phyloP scores from a whole-genome alignment of 2,329 filamentous ascomycete species.

The Sclerotinia sclerotiorum region DNA sequence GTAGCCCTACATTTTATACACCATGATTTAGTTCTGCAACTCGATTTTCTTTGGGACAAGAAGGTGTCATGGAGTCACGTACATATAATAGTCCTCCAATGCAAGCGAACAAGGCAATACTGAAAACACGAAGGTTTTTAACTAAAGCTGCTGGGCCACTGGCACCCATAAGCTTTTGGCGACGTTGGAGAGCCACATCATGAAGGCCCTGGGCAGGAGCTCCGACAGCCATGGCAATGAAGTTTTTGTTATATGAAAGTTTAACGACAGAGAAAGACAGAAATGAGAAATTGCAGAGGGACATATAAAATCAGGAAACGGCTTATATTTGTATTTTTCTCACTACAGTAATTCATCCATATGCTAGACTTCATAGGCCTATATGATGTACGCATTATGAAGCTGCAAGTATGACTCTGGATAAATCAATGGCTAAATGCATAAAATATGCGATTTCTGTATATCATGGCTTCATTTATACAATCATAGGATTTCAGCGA shows the following conservation, averaged over 20 bases:
- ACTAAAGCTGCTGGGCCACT: slow-evolving; percentile 53
- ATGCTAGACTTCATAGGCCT: not conserved
- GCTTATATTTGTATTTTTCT: not conserved
- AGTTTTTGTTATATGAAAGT: not conserved
- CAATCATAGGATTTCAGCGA: not conserved
- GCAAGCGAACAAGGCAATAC: slow-evolving; percentile 61
- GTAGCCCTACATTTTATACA: slow-evolving; percentile 49
- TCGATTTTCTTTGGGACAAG: not conserved
- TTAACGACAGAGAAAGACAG: not conserved
- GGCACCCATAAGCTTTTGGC: slow-evolving; percentile 54
- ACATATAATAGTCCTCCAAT: slow-evolving; percentile 57
- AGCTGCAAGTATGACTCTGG: not conserved
- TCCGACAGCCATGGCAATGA: slow-evolving; percentile 16
- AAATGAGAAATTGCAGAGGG: not conserved
- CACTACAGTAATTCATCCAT: not conserved
- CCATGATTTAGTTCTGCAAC: not conserved
- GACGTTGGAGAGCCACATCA: slow-evolving; percentile 53
- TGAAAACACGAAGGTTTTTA: slow-evolving; percentile 60
- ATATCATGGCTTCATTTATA: not conserved
- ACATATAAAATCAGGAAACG: not conserved
- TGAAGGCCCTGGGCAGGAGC: slow-evolving; percentile 41
- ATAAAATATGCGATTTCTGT: not conserved
- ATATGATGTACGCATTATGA: not conserved
- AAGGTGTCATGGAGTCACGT: not conserved
- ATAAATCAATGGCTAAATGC: not conserved